These are phyloP conservation scores for Kodamaea kaohsiungensis DNA, from an alignment of 805 yeast species.

Conservation along the genomic window DNA sequence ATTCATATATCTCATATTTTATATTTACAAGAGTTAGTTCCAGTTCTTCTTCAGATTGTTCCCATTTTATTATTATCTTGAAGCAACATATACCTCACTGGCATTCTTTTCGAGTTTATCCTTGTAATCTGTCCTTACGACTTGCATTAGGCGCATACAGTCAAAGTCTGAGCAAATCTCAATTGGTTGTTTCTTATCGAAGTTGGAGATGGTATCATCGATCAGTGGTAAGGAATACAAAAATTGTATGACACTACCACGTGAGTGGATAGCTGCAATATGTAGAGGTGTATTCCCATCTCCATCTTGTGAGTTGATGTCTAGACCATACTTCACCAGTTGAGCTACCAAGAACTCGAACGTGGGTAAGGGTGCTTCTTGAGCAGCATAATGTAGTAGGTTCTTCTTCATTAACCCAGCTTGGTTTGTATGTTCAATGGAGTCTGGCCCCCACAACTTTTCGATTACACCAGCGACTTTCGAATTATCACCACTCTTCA, in stretches of 20 bases:
- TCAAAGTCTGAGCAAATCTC: background rate
- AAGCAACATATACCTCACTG: background rate
- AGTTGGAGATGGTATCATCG: background rate
- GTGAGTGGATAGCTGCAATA: constrained; percentile 60
- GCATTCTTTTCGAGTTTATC: constrained; percentile 1
- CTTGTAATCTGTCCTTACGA: background rate
- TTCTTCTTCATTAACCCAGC: background rate
- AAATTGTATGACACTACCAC: background rate
- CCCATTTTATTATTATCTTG: background rate
- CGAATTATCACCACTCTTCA: background rate
- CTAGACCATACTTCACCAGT: background rate
- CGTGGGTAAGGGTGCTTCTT: constrained; percentile 1
- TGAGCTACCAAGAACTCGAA: background rate
- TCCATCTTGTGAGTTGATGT: constrained; percentile 78
- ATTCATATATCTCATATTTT: background rate
- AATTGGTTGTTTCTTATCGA: background rate
- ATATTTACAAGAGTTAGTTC: background rate
- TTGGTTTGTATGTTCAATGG: background rate
- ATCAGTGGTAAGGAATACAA: background rate
- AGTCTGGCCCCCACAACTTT: background rate
- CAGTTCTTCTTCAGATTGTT: background rate
- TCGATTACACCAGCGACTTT: background rate
- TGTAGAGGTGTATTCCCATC: constrained; percentile 96
- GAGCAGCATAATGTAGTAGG: background rate
- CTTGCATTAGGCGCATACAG: background rate